These are phyloP conservation scores for Thamnidium elegans DNA, from an alignment of 192 early-diverging fungal species.

Conservation along the genomic window DNA sequence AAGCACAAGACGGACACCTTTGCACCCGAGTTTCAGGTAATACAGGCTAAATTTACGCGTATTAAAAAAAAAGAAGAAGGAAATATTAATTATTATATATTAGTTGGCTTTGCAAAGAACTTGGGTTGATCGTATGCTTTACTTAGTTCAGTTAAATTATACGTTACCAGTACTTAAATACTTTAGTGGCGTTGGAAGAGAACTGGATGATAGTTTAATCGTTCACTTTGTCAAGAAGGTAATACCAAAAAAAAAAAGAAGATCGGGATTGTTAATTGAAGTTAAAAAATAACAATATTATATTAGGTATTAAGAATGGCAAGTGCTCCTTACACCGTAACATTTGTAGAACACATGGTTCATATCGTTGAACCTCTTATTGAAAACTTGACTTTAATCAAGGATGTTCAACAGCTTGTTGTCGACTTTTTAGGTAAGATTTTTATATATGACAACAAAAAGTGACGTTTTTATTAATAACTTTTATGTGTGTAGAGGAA, in stretches of 20 bases:
- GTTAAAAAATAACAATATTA: background rate
- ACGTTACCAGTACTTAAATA: slow-evolving; percentile 62
- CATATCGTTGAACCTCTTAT: slow-evolving; percentile 14
- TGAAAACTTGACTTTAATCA: slow-evolving; percentile 10
- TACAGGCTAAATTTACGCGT: background rate
- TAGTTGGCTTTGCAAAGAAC: slow-evolving; percentile 67
- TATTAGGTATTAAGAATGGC: slow-evolving; percentile 13
- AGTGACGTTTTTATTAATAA: too few species aligned
- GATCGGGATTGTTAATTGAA: background rate
- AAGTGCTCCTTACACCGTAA: slow-evolving; percentile 4
- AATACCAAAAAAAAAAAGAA: background rate
- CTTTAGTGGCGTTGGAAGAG: slow-evolving; percentile 45
- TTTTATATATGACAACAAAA: too few species aligned
- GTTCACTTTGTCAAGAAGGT: slow-evolving; percentile 65
- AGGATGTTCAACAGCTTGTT: slow-evolving; percentile 9
- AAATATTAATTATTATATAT: background rate
- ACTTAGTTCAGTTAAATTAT: slow-evolving; percentile 62
- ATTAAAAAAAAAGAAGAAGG: too few species aligned
- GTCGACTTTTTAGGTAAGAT: slow-evolving; percentile 7
- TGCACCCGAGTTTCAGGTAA: slow-evolving; percentile 59
- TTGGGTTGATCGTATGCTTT: slow-evolving; percentile 65
- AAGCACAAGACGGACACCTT: slow-evolving; percentile 52
- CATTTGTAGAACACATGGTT: slow-evolving; percentile 4
- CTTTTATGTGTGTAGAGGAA: too few species aligned
- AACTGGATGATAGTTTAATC: slow-evolving; percentile 65